These are phyloP conservation scores for Alnus glutinosa DNA, from an alignment of 306 rosid species.

Conservation along the genomic window DNA sequence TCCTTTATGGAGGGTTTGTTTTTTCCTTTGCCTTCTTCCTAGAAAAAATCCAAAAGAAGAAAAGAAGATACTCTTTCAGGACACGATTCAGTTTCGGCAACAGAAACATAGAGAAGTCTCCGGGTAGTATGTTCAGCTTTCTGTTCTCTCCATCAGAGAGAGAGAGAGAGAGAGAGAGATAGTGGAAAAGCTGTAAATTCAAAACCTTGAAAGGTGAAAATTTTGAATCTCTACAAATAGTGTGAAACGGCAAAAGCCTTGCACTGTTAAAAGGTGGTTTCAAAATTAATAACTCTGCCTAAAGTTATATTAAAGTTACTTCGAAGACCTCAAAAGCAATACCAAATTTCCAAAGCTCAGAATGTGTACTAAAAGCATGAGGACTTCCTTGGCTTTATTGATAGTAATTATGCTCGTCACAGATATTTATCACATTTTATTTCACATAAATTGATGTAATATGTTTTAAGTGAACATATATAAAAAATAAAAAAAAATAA, in stretches of 20 bases:
- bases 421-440: too few species aligned
- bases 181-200: conserved; percentile 9
- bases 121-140: conserved; percentile 45
- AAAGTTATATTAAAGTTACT: conserved; percentile 61
- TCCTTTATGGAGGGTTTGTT: not conserved
- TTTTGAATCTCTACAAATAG: not conserved
- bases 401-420: too few species aligned
- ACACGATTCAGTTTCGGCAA: conserved; percentile 33
- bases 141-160: conserved; percentile 2
- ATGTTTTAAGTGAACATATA: too few species aligned
- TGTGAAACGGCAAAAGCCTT: conserved; percentile 25
- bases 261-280: conserved; percentile 22
- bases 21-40: conserved; percentile 23
- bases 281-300: conserved; percentile 27
- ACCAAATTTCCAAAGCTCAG: conserved; percentile 30
- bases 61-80: conserved; percentile 54
- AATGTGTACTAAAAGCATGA: conserved; percentile 15
- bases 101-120: conserved; percentile 31
- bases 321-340: conserved; percentile 55
- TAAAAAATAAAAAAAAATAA: too few species aligned
- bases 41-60: not conserved
- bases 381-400: not conserved
- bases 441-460: too few species aligned
- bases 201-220: conserved; percentile 21
- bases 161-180: not conserved